phyloP scores from a whole-genome alignment of 148 eudicot species.

The Rhododendron simsii region DNA sequence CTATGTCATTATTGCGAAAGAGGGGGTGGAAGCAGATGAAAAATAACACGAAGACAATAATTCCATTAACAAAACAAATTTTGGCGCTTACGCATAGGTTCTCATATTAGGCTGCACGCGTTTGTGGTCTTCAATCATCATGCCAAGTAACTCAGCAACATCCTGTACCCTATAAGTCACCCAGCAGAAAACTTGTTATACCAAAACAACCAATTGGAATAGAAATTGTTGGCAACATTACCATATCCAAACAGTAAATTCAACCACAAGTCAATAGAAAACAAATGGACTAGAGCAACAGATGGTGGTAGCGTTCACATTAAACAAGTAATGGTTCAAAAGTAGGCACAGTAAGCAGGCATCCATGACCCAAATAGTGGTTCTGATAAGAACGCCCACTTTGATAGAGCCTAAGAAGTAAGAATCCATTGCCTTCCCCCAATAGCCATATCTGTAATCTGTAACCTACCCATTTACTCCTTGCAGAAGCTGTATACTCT shows the following conservation, averaged over 20 bases:
- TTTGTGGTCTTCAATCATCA: constrained; percentile 94
- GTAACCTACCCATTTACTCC: not conserved
- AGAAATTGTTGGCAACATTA: not conserved
- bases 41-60: not conserved
- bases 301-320: not conserved
- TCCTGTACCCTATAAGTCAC: constrained; percentile 71
- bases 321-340: not conserved
- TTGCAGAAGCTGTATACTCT: not conserved
- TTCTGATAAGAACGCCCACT: not conserved
- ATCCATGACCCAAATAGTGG: not conserved
- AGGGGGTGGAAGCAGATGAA: not conserved
- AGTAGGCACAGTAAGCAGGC: not conserved
- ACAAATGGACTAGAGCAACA: not conserved
- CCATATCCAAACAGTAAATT: not conserved
- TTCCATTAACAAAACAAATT: not conserved
- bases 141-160: constrained; percentile 95
- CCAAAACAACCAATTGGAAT: not conserved
- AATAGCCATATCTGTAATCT: not conserved
- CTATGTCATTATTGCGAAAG: not conserved
- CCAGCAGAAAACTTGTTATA: constrained; percentile 1
- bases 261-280: not conserved
- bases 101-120: constrained; percentile 83
- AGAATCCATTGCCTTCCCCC: not conserved
- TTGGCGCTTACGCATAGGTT: constrained; percentile 81
- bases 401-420: not conserved